A percentile compares a stretch with the other conserved stretches of the same genome.
Evolutionary conservation across 352 stramenopile genomes (phyloP).

Genomic region (Blastocystis sp.): DNA sequence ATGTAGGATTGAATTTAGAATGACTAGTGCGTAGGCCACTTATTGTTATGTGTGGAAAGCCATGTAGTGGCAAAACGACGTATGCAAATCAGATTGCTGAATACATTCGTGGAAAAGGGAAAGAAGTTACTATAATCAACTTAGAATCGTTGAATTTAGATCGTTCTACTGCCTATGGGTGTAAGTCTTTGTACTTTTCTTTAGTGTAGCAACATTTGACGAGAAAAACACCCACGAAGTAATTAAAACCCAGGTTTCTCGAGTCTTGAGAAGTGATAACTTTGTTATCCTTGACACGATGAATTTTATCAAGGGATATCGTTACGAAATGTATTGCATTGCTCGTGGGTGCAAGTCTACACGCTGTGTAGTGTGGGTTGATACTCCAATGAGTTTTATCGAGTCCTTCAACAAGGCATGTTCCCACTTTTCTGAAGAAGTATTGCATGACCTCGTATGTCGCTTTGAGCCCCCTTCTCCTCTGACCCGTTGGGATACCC

Average conservation of each 20-base stretch:
- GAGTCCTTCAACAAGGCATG: neutral
- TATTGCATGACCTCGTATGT: slow-evolving; percentile 24
- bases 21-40: slow-evolving; percentile 11
- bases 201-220: slow-evolving; percentile 31
- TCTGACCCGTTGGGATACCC: slow-evolving; percentile 57
- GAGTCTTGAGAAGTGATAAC: slow-evolving; percentile 47
- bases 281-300: slow-evolving; percentile 62
- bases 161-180: slow-evolving; percentile 29
- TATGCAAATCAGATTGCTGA: slow-evolving; percentile 3
- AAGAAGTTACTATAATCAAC: slow-evolving; percentile 29
- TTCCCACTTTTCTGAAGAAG: slow-evolving; percentile 26
- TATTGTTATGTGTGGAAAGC: slow-evolving; percentile 50
- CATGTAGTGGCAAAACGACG: slow-evolving; percentile 52
- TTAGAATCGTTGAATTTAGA: slow-evolving; percentile 54
- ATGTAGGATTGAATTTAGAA: neutral
- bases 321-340: slow-evolving; percentile 62
- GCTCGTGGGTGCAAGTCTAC: slow-evolving; percentile 32
- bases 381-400: slow-evolving; percentile 27
- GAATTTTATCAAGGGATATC: slow-evolving; percentile 62
- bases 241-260: slow-evolving; percentile 53
- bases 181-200: neutral
- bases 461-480: slow-evolving; percentile 56
- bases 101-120: neutral
- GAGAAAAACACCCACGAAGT: slow-evolving; percentile 62
- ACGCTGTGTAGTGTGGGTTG: slow-evolving; percentile 44